Base-by-base conservation (phyloP, 768 basidiomycete genomes). In the Hericium erinaceus region DNA sequence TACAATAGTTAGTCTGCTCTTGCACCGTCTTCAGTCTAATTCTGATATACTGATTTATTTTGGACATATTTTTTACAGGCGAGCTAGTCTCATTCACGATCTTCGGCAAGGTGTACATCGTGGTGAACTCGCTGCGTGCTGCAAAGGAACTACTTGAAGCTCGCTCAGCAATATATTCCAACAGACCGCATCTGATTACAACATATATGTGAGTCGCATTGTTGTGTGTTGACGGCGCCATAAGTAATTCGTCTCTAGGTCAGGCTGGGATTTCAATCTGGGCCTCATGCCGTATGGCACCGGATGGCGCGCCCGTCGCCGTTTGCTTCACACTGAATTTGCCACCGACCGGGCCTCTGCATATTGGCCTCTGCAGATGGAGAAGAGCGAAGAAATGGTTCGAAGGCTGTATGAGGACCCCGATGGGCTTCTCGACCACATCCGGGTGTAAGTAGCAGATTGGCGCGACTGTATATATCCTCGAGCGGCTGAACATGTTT, bases 201-300 rank as follows among this genome's bases (percentile, higher is more conserved):
- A 3, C 7, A 33, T 2, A 33, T 6, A 33, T 33, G 28, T 33
- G 4, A 33, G 28, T 33, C 28, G 4, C 28, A 33, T 33, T 1
- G 28, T 9, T 9, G 8, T 33, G 28, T 33, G 8, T 33, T 33
- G 6, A 33, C 28, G 28, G 24, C 28, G 4, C 28, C 8, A 33
- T 9, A 9, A 33, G 8, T 33, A 33, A 46, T n/a, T 46, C 20
- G 3, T 46, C 44, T 46, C 20, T 50, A 75, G 73, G 15, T 67
- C 68, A 64, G 72, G 68, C 7, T 74, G 67, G 70, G 61, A 67
- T 20, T 70, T 68, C 52, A 67, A 65, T 58, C 20, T 66, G 9
- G 67, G 54, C 1, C 38, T 73, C 5, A 68, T 70, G 61, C 62
- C 58, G 22, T 70, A 73, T 39, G 67, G 65, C 0, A 60, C 67